Evolutionary conservation across 1,139 yeast genomes (phyloP), one percentile per base, ranked within the genome.

Genomic region (Kodamaea sp.): DNA sequence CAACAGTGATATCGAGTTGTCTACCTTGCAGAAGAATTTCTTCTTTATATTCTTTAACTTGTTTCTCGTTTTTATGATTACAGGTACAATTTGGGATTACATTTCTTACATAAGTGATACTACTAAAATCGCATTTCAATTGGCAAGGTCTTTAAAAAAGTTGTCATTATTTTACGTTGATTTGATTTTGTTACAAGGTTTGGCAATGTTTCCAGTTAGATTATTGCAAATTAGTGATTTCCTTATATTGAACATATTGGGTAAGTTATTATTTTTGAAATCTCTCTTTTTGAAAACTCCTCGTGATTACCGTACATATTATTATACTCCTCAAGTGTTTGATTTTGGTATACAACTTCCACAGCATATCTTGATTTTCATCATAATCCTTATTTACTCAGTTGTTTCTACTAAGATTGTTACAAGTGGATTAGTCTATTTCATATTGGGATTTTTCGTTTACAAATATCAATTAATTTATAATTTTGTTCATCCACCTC

Each of bases 161-260:
- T 70, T 85, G 39, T 83, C 95, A 6, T 65, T 84, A 40, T 88
- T 87, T 58, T 87, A 88, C 60, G 89, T 84, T 36, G 94, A 87
- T 58, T 71, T 87, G 58, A 86, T 87, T 39, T 72, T 87, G 24
- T 70, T 87, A 31, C 96, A 87, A 58, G 96, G 95, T 0, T 61
- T 87, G 30, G 95, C 92, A 1, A 83, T 88, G 75, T 83, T 84
- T 55, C 96, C 96, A 1, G 79, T 85, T 46, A 78, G 86, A 41
- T 62, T 87, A 29, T 63, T 88, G 34, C 62, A 82, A 30, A 62
- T 79, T 73, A 95, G 96, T 1, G 84, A 84, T 46, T 60, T 71
- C 34, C 47, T 70, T 26, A 57, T 68, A 23, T 53, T 67, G 24
- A 66, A 81, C 52, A 62, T 80, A 29, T 70, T 70, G 79, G 48